phyloP scores from a whole-genome alignment of 257 asterid species.

The Primulina huaijiensis region DNA sequence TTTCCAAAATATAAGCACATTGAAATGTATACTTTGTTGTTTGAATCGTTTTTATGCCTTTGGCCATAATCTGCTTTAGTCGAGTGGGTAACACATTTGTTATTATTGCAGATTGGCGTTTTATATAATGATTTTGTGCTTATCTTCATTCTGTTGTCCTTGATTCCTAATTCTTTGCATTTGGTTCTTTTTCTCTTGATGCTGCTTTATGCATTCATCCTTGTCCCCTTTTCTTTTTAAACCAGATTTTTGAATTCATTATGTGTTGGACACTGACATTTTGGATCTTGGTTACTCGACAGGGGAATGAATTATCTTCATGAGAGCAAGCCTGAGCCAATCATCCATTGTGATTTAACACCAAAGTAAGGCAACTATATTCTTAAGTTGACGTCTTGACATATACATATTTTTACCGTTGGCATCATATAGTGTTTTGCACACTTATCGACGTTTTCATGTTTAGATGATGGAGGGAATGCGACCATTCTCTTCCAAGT shows the following conservation, averaged over 20 bases:
- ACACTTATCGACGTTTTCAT: conserved; percentile 10
- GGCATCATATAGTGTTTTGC: conserved; percentile 22
- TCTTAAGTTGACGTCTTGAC: conserved; percentile 37
- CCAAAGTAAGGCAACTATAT: conserved; percentile 92
- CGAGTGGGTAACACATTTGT: neutral
- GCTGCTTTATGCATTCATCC: neutral
- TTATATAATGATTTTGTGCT: neutral
- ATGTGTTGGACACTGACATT: conserved; percentile 16
- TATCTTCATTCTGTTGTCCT: conserved; percentile 6
- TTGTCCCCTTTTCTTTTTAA: neutral
- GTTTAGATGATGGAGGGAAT: conserved; percentile 87
- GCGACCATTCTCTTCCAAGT: conserved; percentile 71
- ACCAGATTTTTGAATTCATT: neutral
- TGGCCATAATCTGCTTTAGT: conserved; percentile 9
- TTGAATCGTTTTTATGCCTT: neutral
- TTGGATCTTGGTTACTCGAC: conserved; percentile 23
- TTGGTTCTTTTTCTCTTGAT: neutral
- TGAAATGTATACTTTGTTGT: neutral
- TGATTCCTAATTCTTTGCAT: neutral
- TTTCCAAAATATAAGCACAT: conserved; percentile 9
- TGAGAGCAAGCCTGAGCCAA: conserved; percentile 93
- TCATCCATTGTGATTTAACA: conserved; percentile 86
- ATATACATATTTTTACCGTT: conserved; percentile 13
- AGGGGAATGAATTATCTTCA: conserved; percentile 99
- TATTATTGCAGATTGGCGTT: neutral